Base-by-base conservation (phyloP, 352 stramenopile species). In the Thalassiosira livingstoniorum region DNA sequence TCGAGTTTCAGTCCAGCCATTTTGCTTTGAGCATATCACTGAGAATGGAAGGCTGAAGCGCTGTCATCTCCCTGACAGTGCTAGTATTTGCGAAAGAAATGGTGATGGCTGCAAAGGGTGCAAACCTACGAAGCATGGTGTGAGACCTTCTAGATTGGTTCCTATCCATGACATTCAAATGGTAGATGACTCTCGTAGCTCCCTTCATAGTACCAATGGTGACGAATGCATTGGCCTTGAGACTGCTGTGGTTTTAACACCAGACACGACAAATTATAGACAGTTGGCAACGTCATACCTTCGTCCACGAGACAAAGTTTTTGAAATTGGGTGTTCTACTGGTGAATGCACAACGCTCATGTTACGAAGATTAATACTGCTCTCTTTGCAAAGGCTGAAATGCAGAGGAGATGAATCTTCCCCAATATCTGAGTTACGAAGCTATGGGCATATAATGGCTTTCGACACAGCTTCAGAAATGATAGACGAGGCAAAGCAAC, bases 291-390 rank as follows among this genome's bases (percentile, higher is more conserved):
- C 75, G 29, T 80, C 82, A 39, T 83, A 93, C 55, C 27, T 92
- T 29, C 58, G 63, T 15, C 15, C 62, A 3, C 47, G 37, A 2
- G 87, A 95, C 72, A 45, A 74, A 53, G 84, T 94, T 10, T 85
- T 95, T 42, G 91, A 95, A 80, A 89, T 95, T 78, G 91, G 91
- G 37, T 93, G 91, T 68, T 93, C 87, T 2, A 92, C 85, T 39
- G 91, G 91, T 43, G 83, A 89, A 78, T 87, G 80, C 43, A 89
- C 83, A 39, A 68, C 73, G 10, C 29, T 89, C 18, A 18, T 89
- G 13, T 37, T 87, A 71, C 77, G 54, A 83, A 73, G 39, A 31
- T 74, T 75, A 55, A 76, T 72, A 31, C 90, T 69, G 54, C 75
- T 75, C 15, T 43, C 53, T 29, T 43, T 18, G 25, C 47, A 75